Percentiles rank a stretch among this genome's conserved stretches.
These are phyloP conservation scores for Alternaria sp. DNA, from an alignment of 2,329 filamentous ascomycete genomes.

Conservation along the genomic window DNA sequence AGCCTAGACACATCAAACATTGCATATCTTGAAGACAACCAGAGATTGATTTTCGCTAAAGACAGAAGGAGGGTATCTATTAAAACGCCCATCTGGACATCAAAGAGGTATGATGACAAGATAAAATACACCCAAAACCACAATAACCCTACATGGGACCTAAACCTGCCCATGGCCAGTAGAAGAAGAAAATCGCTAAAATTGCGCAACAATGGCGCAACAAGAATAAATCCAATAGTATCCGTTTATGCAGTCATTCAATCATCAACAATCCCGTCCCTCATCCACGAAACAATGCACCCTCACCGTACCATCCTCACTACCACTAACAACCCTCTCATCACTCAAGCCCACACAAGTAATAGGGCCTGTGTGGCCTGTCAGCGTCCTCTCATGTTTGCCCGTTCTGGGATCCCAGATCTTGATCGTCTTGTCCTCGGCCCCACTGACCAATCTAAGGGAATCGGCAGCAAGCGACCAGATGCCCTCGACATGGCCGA, in stretches of 20 bases:
- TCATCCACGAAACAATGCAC: slow-evolving; percentile 57
- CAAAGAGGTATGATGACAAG: background rate
- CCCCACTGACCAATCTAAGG: slow-evolving; percentile 84
- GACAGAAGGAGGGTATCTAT: slow-evolving; percentile 4
- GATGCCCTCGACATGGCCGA: slow-evolving; percentile 94
- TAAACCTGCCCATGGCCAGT: background rate
- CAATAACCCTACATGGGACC: background rate
- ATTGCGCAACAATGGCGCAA: background rate
- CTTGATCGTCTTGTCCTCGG: slow-evolving; percentile 95
- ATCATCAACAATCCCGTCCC: background rate
- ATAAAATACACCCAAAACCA: background rate
- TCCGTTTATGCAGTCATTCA: background rate
- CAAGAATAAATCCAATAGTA: background rate
- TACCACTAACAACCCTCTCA: slow-evolving; percentile 85
- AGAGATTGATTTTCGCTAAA: background rate
- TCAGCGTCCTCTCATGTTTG: slow-evolving; percentile 90
- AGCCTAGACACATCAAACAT: background rate
- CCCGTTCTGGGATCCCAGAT: slow-evolving; percentile 93
- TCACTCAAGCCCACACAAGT: slow-evolving; percentile 94
- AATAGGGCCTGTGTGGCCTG: slow-evolving; percentile 87
- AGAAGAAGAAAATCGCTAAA: background rate
- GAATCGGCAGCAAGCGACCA: slow-evolving; percentile 93
- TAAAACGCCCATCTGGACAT: background rate
- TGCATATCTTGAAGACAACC: background rate
- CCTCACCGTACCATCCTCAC: slow-evolving; percentile 90